Conservation (phyloP, 2,329 filamentous ascomycete species). For the Aspergillus fumigatiaffinis region DNA sequence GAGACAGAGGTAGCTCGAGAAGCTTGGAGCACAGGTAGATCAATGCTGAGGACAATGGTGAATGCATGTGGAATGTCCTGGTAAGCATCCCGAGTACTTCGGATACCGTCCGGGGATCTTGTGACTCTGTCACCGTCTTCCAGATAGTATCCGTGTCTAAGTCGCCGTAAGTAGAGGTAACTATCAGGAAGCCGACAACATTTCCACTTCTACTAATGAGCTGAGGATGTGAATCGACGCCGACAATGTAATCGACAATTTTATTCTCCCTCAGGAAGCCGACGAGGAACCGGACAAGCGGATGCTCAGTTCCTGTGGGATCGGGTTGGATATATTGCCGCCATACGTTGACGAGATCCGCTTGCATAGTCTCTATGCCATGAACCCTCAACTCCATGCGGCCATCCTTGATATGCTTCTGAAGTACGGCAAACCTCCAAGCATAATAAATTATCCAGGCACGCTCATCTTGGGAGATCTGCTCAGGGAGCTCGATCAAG, state of each 20-base stretch:
- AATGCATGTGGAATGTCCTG: conserved; percentile 45
- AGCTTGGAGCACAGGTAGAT: conserved; percentile 70
- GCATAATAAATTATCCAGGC: conserved; percentile 41
- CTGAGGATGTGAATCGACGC: conserved; percentile 87
- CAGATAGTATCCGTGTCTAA: conserved; percentile 76
- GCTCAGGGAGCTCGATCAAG: conserved; percentile 31
- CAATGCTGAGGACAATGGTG: conserved; percentile 43
- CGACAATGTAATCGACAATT: conserved; percentile 81
- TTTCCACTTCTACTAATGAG: conserved; percentile 78
- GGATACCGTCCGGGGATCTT: conserved; percentile 79
- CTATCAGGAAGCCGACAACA: conserved; percentile 80
- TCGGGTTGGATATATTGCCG: conserved; percentile 50
- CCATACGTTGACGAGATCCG: conserved; percentile 65
- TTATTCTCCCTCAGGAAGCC: conserved; percentile 65
- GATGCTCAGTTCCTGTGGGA: conserved; percentile 42
- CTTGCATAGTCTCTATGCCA: conserved; percentile 71
- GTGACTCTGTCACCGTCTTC: conserved; percentile 74
- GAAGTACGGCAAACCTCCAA: conserved; percentile 68
- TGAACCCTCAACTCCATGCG: conserved; percentile 87
- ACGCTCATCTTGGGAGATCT: conserved; percentile 22
- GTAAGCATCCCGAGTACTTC: conserved; percentile 68
- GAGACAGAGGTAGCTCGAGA: conserved; percentile 57
- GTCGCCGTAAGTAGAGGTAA: conserved; percentile 68
- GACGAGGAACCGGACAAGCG: conserved; percentile 64
- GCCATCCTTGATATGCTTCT: conserved; percentile 71